Base-by-base conservation (phyloP, 805 yeast species). In the Cyberlindnera veronae region DNA sequence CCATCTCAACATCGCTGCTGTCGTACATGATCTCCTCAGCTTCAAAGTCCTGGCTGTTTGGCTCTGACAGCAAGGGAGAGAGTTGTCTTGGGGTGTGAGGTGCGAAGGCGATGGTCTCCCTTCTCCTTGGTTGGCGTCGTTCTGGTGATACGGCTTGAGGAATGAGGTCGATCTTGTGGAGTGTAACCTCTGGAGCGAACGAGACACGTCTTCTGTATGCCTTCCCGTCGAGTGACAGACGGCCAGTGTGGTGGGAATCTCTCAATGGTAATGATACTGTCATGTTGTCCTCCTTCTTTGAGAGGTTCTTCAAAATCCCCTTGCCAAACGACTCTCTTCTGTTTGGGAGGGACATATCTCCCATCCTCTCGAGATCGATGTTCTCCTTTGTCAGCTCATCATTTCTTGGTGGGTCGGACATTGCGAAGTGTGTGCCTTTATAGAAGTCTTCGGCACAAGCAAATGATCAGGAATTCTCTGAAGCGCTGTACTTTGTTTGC, bases 141-240 rank as follows among this genome's bases (percentile, higher is more conserved):
- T 52, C 48, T 5, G 50, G 49, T 2, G 44, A 40, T 3, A 19
- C 32, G 9, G 36, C 21, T 22, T 38, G 45, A 3, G 55, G 51
- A 9, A 49, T 41, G 19, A 50, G 38, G 11, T 54, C 57, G 23
- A 55, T 48, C 31, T 54, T 57, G 45, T 55, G 61, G n/a, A 57
- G 34, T 2, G 61, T 55, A 3, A 54, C 61, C 18, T 57, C 60
- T 26, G 60, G 61, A 11, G 59, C 59, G 33, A 57, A 57, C 1
- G 61, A 57, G 2, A 57, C 61, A 16, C 61, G 46, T 39, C 61
- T 42, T 38, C 50, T 50, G 31, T 51, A 49, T 34, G 50, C 48
- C 2, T 41, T 45, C 5, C 32, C 39, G 9, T 31, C 45, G 19
- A 38, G 36, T 5, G 51, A 22, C 4, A 30, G 37, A 2, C 38